These are phyloP conservation scores for Tuber aestivum DNA, from an alignment of 495 filamentous ascomycete genomes.

Conservation along the genomic window DNA sequence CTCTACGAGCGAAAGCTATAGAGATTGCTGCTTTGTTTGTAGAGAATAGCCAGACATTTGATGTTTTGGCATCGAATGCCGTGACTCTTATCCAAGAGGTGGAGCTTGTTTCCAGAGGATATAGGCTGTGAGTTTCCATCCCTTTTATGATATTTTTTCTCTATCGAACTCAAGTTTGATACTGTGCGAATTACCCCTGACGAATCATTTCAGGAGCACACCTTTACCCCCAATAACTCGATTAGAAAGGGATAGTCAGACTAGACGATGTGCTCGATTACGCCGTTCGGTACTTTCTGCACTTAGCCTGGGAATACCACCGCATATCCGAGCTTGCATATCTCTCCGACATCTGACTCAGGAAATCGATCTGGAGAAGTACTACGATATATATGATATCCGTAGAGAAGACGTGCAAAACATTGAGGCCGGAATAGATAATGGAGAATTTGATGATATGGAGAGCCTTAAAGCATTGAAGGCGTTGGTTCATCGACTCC, in stretches of 20 bases:
- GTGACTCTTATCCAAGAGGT: slow-evolving; percentile 91
- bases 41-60: slow-evolving; percentile 71
- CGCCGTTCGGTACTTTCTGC: slow-evolving; percentile 65
- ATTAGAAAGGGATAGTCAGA: slow-evolving; percentile 70
- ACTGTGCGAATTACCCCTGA: slow-evolving; percentile 44
- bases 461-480: slow-evolving; percentile 77
- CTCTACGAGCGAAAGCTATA: slow-evolving; percentile 69
- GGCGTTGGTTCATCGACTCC: slow-evolving; percentile 68
- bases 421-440: slow-evolving; percentile 57
- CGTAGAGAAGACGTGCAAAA: slow-evolving; percentile 68
- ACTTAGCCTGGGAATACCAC: slow-evolving; percentile 62
- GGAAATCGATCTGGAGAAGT: slow-evolving; percentile 75
- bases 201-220: slow-evolving; percentile 56
- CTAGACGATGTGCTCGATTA: slow-evolving; percentile 68
- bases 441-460: slow-evolving; percentile 60
- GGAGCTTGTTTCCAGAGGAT: slow-evolving; percentile 88
- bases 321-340: slow-evolving; percentile 60
- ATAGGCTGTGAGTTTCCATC: slow-evolving; percentile 63
- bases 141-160: slow-evolving; percentile 16
- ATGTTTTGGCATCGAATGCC: slow-evolving; percentile 70
- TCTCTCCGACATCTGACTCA: slow-evolving; percentile 66
- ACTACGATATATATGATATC: slow-evolving; percentile 87
- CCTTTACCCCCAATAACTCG: slow-evolving; percentile 79
- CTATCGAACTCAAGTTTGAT: slow-evolving; percentile 18
- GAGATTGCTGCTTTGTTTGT: slow-evolving; percentile 68